phyloP scores from a whole-genome alignment of 73 alveolate genomes.

The Tetrahymena thermophila region DNA sequence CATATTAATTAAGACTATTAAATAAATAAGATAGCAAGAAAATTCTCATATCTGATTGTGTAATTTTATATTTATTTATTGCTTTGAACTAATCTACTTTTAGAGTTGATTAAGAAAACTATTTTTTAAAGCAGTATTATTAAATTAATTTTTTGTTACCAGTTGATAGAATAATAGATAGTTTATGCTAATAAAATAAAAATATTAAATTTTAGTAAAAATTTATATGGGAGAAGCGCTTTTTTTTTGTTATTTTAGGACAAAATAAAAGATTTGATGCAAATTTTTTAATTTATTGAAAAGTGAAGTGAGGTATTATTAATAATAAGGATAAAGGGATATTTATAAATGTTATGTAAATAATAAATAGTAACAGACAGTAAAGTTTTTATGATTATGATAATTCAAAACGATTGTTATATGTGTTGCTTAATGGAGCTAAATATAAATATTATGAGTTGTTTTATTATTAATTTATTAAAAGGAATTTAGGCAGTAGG shows the following conservation, averaged over 20 bases:
- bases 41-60: background rate
- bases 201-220: no score
- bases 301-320: background rate
- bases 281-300: no score
- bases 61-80: no score
- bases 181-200: background rate
- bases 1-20: no score
- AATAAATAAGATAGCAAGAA: no score
- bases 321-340: background rate
- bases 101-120: no score
- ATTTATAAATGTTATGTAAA: background rate
- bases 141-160: no score
- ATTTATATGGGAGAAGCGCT: background rate
- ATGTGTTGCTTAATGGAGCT: background rate
- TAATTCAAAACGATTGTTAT: background rate
- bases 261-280: background rate
- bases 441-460: background rate
- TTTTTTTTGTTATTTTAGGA: no score
- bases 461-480: no score
- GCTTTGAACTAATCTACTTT: no score
- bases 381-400: background rate
- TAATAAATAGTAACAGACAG: background rate
- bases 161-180: background rate
- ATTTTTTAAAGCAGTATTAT: no score
- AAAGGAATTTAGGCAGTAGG: background rate